Evolutionary conservation across 345 rosid genomes (phyloP).

Genomic region (Gossypium australe): DNA sequence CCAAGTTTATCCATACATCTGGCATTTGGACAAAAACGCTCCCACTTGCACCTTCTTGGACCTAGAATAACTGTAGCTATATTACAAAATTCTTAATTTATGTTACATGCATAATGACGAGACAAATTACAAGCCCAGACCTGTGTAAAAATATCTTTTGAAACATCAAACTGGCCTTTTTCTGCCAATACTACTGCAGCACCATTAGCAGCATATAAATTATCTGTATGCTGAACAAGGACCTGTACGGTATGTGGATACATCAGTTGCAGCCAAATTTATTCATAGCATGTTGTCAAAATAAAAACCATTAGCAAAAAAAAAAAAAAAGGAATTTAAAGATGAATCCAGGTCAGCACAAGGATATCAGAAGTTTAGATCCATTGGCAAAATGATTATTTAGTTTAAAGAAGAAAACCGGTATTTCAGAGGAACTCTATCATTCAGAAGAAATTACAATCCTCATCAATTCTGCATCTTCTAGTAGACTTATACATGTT

Average conservation of each 20-base stretch:
- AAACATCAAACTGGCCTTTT: slow-evolving; percentile 92
- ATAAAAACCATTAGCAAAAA: not conserved
- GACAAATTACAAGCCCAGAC: slow-evolving; percentile 32
- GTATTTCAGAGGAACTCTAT: not conserved
- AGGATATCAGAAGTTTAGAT: not conserved
- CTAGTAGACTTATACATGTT: not conserved
- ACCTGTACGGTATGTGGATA: slow-evolving; percentile 40
- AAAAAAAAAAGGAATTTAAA: not conserved
- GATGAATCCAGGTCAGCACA: not conserved
- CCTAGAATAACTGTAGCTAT: slow-evolving; percentile 38
- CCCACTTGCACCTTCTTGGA: slow-evolving; percentile 99
- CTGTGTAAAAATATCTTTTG: slow-evolving; percentile 93
- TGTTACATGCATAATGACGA: slow-evolving; percentile 8
- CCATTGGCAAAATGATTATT: not conserved
- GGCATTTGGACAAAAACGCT: slow-evolving; percentile 94
- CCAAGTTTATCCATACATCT: slow-evolving; percentile 97
- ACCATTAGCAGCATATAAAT: slow-evolving; percentile 95
- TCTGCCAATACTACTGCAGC: slow-evolving; percentile 95
- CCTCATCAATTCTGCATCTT: not conserved
- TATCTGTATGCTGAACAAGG: slow-evolving; percentile 79
- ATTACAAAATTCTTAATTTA: slow-evolving; percentile 10
- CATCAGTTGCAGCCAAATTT: not conserved
- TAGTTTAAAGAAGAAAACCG: not conserved
- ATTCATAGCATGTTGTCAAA: not conserved
- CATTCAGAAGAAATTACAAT: not conserved